Conservation (phyloP, 1,284 basidiomycete genomes). For the Fomitiporia mediterranea region DNA sequence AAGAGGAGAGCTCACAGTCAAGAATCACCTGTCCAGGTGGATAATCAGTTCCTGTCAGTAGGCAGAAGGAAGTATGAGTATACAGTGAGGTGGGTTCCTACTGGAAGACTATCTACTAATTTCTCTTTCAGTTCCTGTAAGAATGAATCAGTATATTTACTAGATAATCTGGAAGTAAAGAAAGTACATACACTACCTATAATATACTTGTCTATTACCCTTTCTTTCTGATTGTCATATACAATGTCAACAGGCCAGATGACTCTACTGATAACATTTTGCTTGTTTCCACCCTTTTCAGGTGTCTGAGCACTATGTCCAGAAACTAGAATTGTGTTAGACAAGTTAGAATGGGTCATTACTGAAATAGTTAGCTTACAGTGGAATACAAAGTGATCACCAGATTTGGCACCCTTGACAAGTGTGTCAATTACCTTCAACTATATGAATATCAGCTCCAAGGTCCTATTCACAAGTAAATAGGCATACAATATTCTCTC, state of each 20-base stretch:
- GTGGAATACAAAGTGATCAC: slow-evolving; percentile 23
- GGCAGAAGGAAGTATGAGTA: not conserved
- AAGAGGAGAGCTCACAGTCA: slow-evolving; percentile 21
- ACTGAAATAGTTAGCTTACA: slow-evolving; percentile 18
- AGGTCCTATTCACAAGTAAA: not conserved
- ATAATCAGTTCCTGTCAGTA: not conserved
- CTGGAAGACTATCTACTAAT: slow-evolving; percentile 18
- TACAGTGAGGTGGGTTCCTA: slow-evolving; percentile 19
- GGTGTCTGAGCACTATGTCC: slow-evolving; percentile 20
- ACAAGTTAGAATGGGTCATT: too few species aligned
- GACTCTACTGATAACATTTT: slow-evolving; percentile 21
- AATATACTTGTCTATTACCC: slow-evolving; percentile 14
- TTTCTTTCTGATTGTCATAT: not conserved
- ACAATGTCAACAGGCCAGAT: slow-evolving; percentile 17
- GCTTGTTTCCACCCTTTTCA: slow-evolving; percentile 15
- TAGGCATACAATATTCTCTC: slow-evolving; percentile 20
- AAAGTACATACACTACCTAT: slow-evolving; percentile 18
- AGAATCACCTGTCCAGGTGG: slow-evolving; percentile 14
- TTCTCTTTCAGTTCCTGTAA: slow-evolving; percentile 14
- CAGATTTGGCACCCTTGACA: slow-evolving; percentile 17
- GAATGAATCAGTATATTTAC: not conserved
- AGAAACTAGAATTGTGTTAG: slow-evolving; percentile 7
- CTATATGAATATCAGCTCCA: slow-evolving; percentile 9
- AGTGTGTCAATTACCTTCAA: slow-evolving; percentile 18
- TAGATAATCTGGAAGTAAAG: not conserved